phyloP scores from a whole-genome alignment of 2,329 filamentous ascomycete genomes.

The Sarocladium strictum region DNA sequence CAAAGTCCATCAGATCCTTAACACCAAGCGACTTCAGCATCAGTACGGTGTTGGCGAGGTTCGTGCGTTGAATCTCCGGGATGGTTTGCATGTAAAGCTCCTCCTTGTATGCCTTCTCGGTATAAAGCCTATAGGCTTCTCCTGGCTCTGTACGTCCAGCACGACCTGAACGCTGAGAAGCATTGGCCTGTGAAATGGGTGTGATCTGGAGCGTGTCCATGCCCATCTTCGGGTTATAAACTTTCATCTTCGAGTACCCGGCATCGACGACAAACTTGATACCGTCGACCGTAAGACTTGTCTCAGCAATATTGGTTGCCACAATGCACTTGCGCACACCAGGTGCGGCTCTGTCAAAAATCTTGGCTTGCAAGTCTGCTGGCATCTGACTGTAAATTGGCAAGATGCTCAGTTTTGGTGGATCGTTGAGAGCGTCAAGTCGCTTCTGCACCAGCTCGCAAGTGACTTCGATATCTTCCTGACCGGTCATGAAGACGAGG shows the following conservation, averaged over 20 bases:
- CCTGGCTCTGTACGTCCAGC: slow-evolving; percentile 92
- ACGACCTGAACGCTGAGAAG: slow-evolving; percentile 85
- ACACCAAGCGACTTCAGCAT: slow-evolving; percentile 92
- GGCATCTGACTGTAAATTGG: slow-evolving; percentile 99
- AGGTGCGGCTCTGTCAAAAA: slow-evolving; percentile 85
- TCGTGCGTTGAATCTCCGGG: slow-evolving; percentile 94
- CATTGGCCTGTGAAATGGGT: slow-evolving; percentile 94
- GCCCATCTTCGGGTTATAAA: slow-evolving; percentile 97
- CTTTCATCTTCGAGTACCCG: slow-evolving; percentile 95
- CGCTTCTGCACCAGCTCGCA: slow-evolving; percentile 89
- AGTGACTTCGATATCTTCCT: slow-evolving; percentile 96
- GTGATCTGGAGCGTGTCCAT: slow-evolving; percentile 99
- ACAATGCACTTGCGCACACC: slow-evolving; percentile 97
- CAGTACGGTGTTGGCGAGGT: slow-evolving; percentile 89
- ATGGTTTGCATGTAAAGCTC: slow-evolving; percentile 97
- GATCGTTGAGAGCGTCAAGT: slow-evolving; percentile 83
- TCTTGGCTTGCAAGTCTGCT: slow-evolving; percentile 93
- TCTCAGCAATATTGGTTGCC: slow-evolving; percentile 97
- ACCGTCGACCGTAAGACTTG: slow-evolving; percentile 93
- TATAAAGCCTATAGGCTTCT: slow-evolving; percentile 90
- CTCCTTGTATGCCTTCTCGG: slow-evolving; percentile 90
- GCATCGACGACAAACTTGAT: slow-evolving; percentile 99
- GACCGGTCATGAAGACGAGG: slow-evolving; percentile 97
- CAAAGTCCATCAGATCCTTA: slow-evolving; percentile 89
- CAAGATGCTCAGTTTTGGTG: slow-evolving; percentile 86